These are phyloP conservation scores for Lentinula detonsa DNA, from an alignment of 768 basidiomycete species.

Conservation along the genomic window DNA sequence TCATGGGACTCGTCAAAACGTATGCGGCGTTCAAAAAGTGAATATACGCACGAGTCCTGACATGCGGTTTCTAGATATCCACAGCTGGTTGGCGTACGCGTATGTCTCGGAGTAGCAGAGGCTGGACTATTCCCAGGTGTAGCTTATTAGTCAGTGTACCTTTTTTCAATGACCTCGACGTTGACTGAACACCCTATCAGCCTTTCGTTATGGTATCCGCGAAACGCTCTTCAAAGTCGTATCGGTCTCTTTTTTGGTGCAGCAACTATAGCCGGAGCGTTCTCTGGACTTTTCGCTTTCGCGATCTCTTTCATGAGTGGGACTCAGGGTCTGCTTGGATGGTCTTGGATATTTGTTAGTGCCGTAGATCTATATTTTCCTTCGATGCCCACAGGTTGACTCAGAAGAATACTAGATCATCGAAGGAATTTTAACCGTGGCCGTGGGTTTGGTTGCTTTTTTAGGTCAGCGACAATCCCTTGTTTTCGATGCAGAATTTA, in stretches of 20 bases:
- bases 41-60: not conserved
- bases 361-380: not conserved
- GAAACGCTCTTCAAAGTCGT: slow-evolving; percentile 52
- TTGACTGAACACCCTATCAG: slow-evolving; percentile 20
- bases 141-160: slow-evolving; percentile 53
- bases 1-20: slow-evolving; percentile 68
- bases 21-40: slow-evolving; percentile 15
- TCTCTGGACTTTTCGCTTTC: slow-evolving; percentile 54
- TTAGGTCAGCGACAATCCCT: slow-evolving; percentile 27
- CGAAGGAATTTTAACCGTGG: slow-evolving; percentile 58
- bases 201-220: slow-evolving; percentile 65
- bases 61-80: slow-evolving; percentile 38
- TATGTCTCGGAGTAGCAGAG: slow-evolving; percentile 61
- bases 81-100: slow-evolving; percentile 51
- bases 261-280: slow-evolving; percentile 58
- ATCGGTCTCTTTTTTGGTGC: slow-evolving; percentile 62
- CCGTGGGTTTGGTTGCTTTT: slow-evolving; percentile 47
- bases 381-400: not conserved
- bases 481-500: not conserved
- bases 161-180: not conserved
- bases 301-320: slow-evolving; percentile 50
- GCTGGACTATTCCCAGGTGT: slow-evolving; percentile 72
- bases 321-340: slow-evolving; percentile 38
- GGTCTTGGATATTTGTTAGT: slow-evolving; percentile 67
- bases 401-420: slow-evolving; percentile 36